Evolutionary conservation across 345 rosid genomes (phyloP), one percentile per base, ranked within the genome.

Genomic region (Melastoma malabathricum): DNA sequence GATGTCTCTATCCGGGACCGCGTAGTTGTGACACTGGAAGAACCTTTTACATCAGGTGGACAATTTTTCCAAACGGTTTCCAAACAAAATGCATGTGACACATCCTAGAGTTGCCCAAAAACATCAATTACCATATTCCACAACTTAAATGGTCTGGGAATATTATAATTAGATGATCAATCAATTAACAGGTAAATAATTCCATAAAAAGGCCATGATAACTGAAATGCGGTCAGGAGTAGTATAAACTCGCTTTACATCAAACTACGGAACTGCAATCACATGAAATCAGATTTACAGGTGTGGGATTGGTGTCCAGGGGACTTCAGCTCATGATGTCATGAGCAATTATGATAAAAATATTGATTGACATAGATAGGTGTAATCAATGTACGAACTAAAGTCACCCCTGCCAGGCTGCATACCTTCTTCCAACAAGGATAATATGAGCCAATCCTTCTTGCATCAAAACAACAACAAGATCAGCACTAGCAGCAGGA

Each of bases 401-500:
- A 52, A 49, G 25, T 6, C 62, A 6, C 31, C 6, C 6, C 6
- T 27, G 31, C 31, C 31, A 27, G 31, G 6, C 3, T 27, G 31
- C 31, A 56, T 73, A 86, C 98, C 98, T 86, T 80, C 68, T 84
- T 55, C 98, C 98, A n/a, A 90, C 74, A 58, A 90, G 95, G 46
- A 80, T 54, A 50, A 90, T 60, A 46, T 86, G 75, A 23, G 86
- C 94, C 58, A 86, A 68, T 66, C 98, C 98, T 82, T 90, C 98
- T 84, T 86, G 98, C 98, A 90, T 80, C 62, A 90, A 65, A 70
- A 86, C 70, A 66, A 90, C 77, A 52, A 89, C 92, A 15, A 90
- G 82, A 73, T 86, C 95, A 49, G 98, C 94, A 80, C 89, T 80
- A 41, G 96, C 98, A 59, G 85, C 70, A 29, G 94, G 93, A 73